phyloP scores from a whole-genome alignment of 148 eudicot species.

The Spergularia marina region DNA sequence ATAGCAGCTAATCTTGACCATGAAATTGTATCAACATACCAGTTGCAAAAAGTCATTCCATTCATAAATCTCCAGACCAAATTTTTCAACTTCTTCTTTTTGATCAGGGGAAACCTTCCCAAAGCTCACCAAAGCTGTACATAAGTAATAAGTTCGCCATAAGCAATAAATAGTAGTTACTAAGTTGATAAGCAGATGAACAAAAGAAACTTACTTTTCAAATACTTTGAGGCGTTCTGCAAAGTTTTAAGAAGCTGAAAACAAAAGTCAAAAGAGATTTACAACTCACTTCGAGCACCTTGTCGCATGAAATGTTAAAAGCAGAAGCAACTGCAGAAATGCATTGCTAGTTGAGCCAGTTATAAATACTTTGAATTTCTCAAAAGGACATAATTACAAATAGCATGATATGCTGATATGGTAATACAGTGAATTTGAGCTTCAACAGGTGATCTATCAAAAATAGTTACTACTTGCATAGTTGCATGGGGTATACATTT shows the following conservation, averaged over 20 bases:
- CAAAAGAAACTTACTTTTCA: constrained; percentile 67
- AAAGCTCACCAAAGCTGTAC: constrained; percentile 89
- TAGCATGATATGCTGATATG: background rate
- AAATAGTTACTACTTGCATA: background rate
- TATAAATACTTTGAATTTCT: background rate
- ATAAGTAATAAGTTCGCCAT: constrained; percentile 4
- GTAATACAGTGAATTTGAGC: background rate
- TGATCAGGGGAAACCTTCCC: constrained; percentile 72
- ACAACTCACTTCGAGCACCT: constrained; percentile 11
- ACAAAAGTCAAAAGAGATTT: constrained; percentile 13
- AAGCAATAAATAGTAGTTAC: background rate
- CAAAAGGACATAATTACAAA: background rate
- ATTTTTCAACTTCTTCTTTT: constrained; percentile 62
- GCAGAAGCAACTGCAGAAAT: constrained; percentile 6
- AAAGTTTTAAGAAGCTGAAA: constrained; percentile 85
- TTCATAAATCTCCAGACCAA: constrained; percentile 58
- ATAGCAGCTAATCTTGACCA: background rate
- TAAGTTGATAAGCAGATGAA: background rate
- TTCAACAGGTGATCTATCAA: background rate
- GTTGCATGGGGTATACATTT: background rate
- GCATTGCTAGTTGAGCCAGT: background rate
- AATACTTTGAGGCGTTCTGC: constrained; percentile 49
- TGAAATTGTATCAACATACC: constrained; percentile 42
- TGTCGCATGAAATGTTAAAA: constrained; percentile 1
- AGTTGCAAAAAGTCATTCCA: constrained; percentile 87